Evolutionary conservation across 2,329 filamentous ascomycete species (phyloP).

Genomic region (Magnaporthiopsis incrustans): DNA sequence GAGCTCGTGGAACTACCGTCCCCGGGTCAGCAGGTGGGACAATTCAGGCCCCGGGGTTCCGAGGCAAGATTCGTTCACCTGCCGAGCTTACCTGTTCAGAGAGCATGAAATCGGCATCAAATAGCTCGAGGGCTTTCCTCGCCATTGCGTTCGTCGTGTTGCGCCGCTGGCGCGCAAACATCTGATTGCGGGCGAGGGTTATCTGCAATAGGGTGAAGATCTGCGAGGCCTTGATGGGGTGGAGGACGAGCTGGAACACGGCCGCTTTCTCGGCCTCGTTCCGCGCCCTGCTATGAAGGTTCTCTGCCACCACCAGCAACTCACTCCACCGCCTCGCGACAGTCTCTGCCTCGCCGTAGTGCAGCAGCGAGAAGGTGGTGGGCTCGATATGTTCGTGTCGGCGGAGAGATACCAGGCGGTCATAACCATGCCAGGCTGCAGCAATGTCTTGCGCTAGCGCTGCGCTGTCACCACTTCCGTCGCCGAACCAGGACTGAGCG

Average conservation of each 20-base stretch:
- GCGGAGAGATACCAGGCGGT: conserved; percentile 36
- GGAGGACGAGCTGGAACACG: conserved; percentile 53
- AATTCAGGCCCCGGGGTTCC: background rate
- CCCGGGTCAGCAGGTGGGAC: conserved; percentile 30
- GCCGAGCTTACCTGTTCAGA: conserved; percentile 36
- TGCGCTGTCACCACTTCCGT: background rate
- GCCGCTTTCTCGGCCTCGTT: conserved; percentile 36
- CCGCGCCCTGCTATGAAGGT: conserved; percentile 32
- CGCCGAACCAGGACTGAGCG: conserved; percentile 41
- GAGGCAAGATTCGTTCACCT: no score
- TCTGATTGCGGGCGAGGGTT: conserved; percentile 38
- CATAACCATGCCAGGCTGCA: conserved; percentile 22
- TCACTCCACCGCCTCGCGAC: conserved; percentile 43
- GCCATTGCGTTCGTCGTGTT: conserved; percentile 45
- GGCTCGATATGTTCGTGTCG: conserved; percentile 54
- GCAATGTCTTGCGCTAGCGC: background rate
- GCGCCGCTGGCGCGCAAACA: conserved; percentile 47
- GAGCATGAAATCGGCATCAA: conserved; percentile 41
- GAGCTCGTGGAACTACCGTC: conserved; percentile 19
- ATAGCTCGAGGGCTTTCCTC: conserved; percentile 35
- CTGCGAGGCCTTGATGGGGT: conserved; percentile 50
- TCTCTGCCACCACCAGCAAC: conserved; percentile 35
- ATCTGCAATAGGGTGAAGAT: conserved; percentile 43
- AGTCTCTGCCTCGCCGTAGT: conserved; percentile 51
- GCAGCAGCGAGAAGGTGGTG: conserved; percentile 45